Percentiles rank a stretch among this genome's conserved stretches.
These are phyloP conservation scores for Beauveria asiatica DNA, from an alignment of 2,329 filamentous ascomycete genomes.

Conservation along the genomic window DNA sequence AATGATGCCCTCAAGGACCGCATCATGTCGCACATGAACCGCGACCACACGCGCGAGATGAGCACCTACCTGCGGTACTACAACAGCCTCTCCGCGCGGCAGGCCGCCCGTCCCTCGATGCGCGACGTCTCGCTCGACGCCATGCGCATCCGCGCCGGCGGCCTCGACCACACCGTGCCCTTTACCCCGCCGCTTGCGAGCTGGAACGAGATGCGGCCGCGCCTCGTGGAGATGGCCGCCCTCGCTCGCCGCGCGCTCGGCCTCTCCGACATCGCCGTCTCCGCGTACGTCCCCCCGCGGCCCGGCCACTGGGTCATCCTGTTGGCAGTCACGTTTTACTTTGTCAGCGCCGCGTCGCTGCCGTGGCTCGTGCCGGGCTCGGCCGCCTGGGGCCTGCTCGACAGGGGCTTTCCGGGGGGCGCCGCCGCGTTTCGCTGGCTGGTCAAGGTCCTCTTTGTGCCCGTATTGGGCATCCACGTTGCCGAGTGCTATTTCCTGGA, in stretches of 20 bases:
- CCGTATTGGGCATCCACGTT: slow-evolving; percentile 56
- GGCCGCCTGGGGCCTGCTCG: slow-evolving; percentile 38
- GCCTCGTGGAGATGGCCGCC: slow-evolving; percentile 64
- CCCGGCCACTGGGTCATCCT: slow-evolving; percentile 46
- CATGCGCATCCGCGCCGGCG: slow-evolving; percentile 17
- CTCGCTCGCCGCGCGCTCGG: slow-evolving; percentile 49
- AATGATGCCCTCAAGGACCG: slow-evolving; percentile 25
- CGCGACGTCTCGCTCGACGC: slow-evolving; percentile 11
- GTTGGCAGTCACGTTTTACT: slow-evolving; percentile 44
- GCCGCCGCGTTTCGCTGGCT: slow-evolving; percentile 49
- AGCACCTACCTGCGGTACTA: slow-evolving; percentile 71
- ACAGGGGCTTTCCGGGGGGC: slow-evolving; percentile 48
- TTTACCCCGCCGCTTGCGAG: slow-evolving; percentile 63
- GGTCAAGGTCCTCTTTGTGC: slow-evolving; percentile 47
- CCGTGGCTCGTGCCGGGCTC: slow-evolving; percentile 46
- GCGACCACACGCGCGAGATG: slow-evolving; percentile 67
- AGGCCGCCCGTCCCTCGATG: slow-evolving; percentile 44
- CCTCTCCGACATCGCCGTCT: slow-evolving; percentile 39
- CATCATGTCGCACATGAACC: slow-evolving; percentile 76
- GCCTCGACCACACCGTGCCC: slow-evolving; percentile 41
- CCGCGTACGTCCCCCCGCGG: slow-evolving; percentile 31
- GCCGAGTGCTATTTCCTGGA: slow-evolving; percentile 52
- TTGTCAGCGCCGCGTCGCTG: slow-evolving; percentile 38
- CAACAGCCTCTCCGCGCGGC: slow-evolving; percentile 44
- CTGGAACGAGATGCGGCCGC: slow-evolving; percentile 58